Conservation (phyloP, 148 eudicot species). For the Beta vulgaris region DNA sequence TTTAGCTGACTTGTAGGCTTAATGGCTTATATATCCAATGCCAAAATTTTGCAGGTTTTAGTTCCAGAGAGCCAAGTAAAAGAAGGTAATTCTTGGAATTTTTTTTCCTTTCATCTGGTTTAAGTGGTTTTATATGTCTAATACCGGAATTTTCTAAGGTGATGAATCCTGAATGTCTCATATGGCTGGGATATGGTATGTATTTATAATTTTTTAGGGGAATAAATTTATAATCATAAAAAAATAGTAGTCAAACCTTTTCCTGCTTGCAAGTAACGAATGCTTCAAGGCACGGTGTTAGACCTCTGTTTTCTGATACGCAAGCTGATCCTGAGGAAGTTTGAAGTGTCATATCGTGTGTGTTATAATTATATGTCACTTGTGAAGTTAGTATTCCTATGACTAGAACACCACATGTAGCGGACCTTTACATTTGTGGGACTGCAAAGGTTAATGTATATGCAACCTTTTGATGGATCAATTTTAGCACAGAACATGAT, state of each 20-base stretch:
- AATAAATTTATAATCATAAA: background rate
- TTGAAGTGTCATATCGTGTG: background rate
- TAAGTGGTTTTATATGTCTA: background rate
- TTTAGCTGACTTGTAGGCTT: no score
- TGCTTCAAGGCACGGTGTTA: background rate
- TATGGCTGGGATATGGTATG: background rate
- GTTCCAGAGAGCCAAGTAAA: constrained; percentile 44
- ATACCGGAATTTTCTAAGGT: background rate
- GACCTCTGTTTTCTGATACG: background rate
- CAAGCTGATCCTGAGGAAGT: background rate
- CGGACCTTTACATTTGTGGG: background rate
- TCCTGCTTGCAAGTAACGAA: background rate
- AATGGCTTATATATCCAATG: background rate
- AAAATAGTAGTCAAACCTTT: background rate
- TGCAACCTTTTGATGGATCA: background rate
- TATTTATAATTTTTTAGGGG: background rate
- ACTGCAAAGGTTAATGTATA: background rate
- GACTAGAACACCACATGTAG: background rate
- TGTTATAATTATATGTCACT: background rate
- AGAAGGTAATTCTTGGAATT: constrained; percentile 44
- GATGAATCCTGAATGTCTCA: background rate
- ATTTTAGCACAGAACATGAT: no score
- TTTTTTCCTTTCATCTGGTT: constrained; percentile 10
- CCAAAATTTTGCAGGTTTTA: constrained; percentile 46
- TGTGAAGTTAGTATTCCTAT: background rate